Evolutionary conservation across 1,284 basidiomycete genomes (phyloP).

Genomic region (Leucoagaricus sp.): DNA sequence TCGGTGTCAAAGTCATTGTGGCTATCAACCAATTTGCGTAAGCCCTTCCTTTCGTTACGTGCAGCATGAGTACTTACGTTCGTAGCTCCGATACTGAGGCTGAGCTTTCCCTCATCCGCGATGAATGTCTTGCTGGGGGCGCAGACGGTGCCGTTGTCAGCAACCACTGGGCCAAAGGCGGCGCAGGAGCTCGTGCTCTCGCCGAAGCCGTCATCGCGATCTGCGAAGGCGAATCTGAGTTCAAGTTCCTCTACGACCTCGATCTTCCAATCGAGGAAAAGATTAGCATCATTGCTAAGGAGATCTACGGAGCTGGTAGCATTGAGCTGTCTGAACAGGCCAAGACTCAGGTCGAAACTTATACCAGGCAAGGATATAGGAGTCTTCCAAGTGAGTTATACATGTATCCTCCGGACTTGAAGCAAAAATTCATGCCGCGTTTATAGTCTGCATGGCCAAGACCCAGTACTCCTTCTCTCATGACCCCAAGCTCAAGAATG

Average conservation of each 20-base stretch:
- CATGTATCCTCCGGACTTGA: slow-evolving; percentile 1
- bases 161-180: slow-evolving; percentile 97
- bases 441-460: slow-evolving; percentile 94
- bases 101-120: slow-evolving; percentile 85
- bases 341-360: slow-evolving; percentile 86
- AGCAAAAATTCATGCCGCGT: slow-evolving; percentile 16
- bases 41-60: slow-evolving; percentile 10
- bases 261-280: slow-evolving; percentile 85
- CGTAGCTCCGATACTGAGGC: slow-evolving; percentile 86
- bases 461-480: slow-evolving; percentile 97
- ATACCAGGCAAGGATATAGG: slow-evolving; percentile 88
- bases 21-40: slow-evolving; percentile 95
- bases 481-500: slow-evolving; percentile 89
- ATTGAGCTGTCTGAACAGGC: slow-evolving; percentile 85
- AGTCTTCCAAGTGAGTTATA: slow-evolving; percentile 72
- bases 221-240: slow-evolving; percentile 82
- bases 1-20: slow-evolving; percentile 95
- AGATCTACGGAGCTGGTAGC: slow-evolving; percentile 92
- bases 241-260: slow-evolving; percentile 91
- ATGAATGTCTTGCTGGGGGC: slow-evolving; percentile 81
- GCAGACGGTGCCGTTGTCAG: slow-evolving; percentile 95
- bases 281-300: slow-evolving; percentile 84
- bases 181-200: slow-evolving; percentile 83
- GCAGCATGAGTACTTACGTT: slow-evolving; percentile 12
- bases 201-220: slow-evolving; percentile 86